These are phyloP conservation scores for Aspergillus heteromorphus DNA, from an alignment of 495 filamentous ascomycete genomes.

Conservation along the genomic window DNA sequence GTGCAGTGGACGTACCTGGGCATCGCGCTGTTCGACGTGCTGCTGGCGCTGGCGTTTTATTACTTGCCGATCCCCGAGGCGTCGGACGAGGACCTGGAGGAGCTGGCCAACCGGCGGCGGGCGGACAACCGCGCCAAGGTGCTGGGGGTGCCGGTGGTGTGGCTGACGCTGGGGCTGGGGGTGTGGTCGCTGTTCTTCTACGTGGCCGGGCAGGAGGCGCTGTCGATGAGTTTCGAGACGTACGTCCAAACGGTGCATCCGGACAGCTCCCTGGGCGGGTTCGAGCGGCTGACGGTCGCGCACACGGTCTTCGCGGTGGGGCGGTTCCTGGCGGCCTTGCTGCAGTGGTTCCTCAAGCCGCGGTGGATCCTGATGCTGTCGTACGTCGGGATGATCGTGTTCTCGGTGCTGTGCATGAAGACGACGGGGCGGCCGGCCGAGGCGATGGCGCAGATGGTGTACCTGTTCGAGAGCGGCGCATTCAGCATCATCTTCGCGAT, in stretches of 20 bases:
- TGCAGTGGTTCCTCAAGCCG: slow-evolving; percentile 54
- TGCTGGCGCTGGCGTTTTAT: slow-evolving; percentile 59
- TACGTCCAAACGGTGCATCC: slow-evolving; percentile 37
- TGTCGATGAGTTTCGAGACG: slow-evolving; percentile 39
- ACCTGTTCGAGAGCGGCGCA: slow-evolving; percentile 56
- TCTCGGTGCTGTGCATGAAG: slow-evolving; percentile 50
- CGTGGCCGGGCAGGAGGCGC: slow-evolving; percentile 59
- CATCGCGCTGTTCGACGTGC: slow-evolving; percentile 58
- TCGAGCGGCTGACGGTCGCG: slow-evolving; percentile 48
- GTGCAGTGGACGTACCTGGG: slow-evolving; percentile 71
- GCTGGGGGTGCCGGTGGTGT: slow-evolving; percentile 45
- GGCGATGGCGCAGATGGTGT: slow-evolving; percentile 49
- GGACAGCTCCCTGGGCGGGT: slow-evolving; percentile 23
- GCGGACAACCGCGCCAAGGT: slow-evolving; percentile 46
- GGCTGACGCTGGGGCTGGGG: slow-evolving; percentile 52
- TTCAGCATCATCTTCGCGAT: slow-evolving; percentile 62
- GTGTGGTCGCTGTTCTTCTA: slow-evolving; percentile 61
- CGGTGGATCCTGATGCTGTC: slow-evolving; percentile 56
- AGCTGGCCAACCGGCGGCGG: slow-evolving; percentile 45
- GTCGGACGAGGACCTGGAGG: slow-evolving; percentile 57
- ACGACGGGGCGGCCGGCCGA: slow-evolving; percentile 41
- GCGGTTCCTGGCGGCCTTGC: slow-evolving; percentile 55
- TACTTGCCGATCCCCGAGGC: slow-evolving; percentile 65
- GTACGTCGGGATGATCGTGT: slow-evolving; percentile 52
- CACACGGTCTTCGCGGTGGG: slow-evolving; percentile 58